Evolutionary conservation across 129 eudicot species (phyloP), one percentile per base, ranked within the genome.

Genomic region (Escallonia rubra): DNA sequence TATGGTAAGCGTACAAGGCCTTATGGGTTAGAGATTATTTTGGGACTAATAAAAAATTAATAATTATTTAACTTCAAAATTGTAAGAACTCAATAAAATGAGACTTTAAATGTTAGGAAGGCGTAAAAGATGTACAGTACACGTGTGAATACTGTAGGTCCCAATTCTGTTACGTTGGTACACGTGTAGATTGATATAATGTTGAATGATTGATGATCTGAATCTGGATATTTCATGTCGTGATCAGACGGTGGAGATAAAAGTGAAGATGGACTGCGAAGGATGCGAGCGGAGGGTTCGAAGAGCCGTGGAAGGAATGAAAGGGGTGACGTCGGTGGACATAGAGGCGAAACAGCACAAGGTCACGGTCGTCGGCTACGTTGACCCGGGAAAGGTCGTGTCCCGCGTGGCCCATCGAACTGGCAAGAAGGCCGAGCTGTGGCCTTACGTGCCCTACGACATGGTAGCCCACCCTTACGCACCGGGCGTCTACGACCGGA

Each of bases 381-480:
- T 91, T 23, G 90, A 88, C 39, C 96, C 97, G 0, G 67, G 78
- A 58, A 91, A 88, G 76, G 96, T 91, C 53, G 79, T 91, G 67
- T 71, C 85, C 6, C 97, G 97, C 41, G 97, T 91, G 59, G 85
- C 80, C 70, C 80, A 83, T 55, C 81, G 97, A 7, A 91, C 97
- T 0, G 97, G 97, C 8, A 91, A 91, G 86, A 91, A 81, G 82
- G 97, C 76, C 3, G 97, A 91, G 86, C 57, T 91, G 2, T 91
- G 97, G 97, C 97, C 97, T 3, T 91, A 91, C 45, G 90, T 91
- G 39, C 97, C 97, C 0, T 87, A 87, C 63, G 97, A 91, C 7
- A 86, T 83, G 0, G 96, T 91, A 39, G 94, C 56, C 0, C 97
- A 91, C 74, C 97, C 97, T 1, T 91, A 91, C 7, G 97, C 97